Evolutionary conservation across 2,329 filamentous ascomycete genomes (phyloP).

Genomic region (Pseudogymnoascus sp.): DNA sequence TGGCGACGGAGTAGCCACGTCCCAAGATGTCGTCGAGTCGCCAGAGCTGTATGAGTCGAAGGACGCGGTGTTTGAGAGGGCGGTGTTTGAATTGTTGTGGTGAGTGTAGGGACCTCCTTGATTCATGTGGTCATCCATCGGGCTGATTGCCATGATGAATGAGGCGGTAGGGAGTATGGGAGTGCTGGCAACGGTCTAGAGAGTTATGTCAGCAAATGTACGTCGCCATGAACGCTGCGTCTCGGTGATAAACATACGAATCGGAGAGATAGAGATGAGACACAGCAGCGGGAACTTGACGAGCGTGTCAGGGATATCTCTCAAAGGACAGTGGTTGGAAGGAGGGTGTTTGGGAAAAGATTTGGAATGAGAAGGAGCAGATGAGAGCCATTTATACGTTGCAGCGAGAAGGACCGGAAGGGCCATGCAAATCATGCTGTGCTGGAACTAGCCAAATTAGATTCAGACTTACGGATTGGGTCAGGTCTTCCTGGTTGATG

Average conservation of each 20-base stretch:
- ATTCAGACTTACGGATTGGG: constrained; percentile 6
- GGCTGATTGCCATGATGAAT: not conserved
- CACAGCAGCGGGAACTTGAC: constrained; percentile 29
- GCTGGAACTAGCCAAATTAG: constrained; percentile 3
- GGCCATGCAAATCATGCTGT: not conserved
- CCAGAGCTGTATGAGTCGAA: constrained; percentile 3
- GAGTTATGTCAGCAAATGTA: constrained; percentile 20
- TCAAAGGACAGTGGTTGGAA: constrained; percentile 33
- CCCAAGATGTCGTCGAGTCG: not conserved
- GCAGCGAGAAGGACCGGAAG: not conserved
- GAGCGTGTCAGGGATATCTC: constrained; percentile 29
- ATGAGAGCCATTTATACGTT: constrained; percentile 8
- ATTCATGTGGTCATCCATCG: not conserved
- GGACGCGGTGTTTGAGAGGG: not conserved
- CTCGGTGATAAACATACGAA: constrained; percentile 31
- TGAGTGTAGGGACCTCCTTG: not conserved
- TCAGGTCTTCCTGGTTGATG: not conserved
- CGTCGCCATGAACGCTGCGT: constrained; percentile 31
- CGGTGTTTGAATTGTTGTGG: not conserved
- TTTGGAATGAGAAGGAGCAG: constrained; percentile 10
- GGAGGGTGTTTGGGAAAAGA: constrained; percentile 36
- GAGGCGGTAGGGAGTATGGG: constrained; percentile 20
- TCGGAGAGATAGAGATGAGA: constrained; percentile 28
- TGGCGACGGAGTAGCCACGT: not conserved
- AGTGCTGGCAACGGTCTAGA: constrained; percentile 30